These are phyloP conservation scores for Aspergillus terreus DNA, from an alignment of 2,329 filamentous ascomycete genomes.

Conservation along the genomic window DNA sequence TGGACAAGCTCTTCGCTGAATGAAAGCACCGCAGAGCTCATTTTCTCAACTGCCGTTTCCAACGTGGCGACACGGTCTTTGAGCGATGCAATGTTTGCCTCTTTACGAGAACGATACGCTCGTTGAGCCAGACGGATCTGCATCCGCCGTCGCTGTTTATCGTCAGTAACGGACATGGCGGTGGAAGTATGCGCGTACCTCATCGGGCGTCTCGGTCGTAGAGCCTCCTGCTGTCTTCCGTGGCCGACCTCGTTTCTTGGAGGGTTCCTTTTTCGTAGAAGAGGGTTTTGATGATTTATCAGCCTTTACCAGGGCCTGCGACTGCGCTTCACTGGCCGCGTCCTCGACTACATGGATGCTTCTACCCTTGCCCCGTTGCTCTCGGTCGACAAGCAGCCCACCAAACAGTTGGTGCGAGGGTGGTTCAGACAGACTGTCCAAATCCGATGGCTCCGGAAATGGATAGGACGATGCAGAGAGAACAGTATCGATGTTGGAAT, in stretches of 20 bases:
- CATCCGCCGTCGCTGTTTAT: constrained; percentile 18
- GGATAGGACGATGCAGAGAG: constrained; percentile 20
- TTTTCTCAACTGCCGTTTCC: constrained; percentile 18
- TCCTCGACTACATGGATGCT: too few species aligned
- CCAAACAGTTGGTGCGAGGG: background rate
- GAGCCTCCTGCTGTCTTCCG: constrained; percentile 12
- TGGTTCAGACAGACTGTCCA: background rate
- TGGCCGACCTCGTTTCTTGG: constrained; percentile 19
- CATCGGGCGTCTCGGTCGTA: constrained; percentile 14
- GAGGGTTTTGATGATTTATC: background rate
- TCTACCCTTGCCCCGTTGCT: background rate
- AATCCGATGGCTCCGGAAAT: constrained; percentile 8
- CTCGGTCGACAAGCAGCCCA: constrained; percentile 1
- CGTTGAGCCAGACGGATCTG: constrained; percentile 25
- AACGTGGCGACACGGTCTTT: constrained; percentile 17
- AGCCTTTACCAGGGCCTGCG: background rate
- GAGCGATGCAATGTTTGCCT: constrained; percentile 16
- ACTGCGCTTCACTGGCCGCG: too few species aligned
- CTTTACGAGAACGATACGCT: constrained; percentile 24
- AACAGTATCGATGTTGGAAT: constrained; percentile 12
- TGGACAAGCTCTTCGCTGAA: constrained; percentile 21
- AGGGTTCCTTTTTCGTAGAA: background rate
- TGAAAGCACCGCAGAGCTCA: constrained; percentile 19
- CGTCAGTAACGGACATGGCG: background rate
- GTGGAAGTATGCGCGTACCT: constrained; percentile 10